Evolutionary conservation across 2,329 filamentous ascomycete species (phyloP), one percentile per base, ranked within the genome.

Genomic region (Claviceps sp.): DNA sequence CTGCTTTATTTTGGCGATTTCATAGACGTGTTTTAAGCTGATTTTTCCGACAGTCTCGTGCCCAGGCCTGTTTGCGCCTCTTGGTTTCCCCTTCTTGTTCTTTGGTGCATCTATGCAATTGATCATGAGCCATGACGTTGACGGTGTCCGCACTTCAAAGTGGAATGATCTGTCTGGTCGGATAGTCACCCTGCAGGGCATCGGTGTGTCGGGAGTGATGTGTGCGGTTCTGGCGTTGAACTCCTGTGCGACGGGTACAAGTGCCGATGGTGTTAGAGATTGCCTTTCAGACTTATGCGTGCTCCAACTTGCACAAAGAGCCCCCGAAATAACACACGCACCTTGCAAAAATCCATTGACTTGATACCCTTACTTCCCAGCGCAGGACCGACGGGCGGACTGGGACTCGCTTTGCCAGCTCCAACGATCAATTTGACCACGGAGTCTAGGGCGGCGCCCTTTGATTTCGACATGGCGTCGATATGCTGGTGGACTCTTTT

Each of bases 341-440:
- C 91, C 79, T 97, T 97, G 82, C 93, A 97, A 69, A 97, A 98
- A 72, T 98, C 93, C 85, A 98, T 98, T 54, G 87, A 94, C 76
- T 98, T 98, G 56, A 98, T 87, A 76, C 93, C 93, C 75, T 96
- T 97, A 68, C 85, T 91, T 72, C 93, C 93, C 58, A 98, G 79
- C 51, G 93, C 93, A 54, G 93, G 93, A 75, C 93, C 93, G 63
- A 98, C 90, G 4, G 93, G 93, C 37, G 93, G 93, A 71, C 89
- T 94, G 34, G 93, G 93, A 63, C 84, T 91, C 54, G 93, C 93
- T 70, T 96, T 89, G 26, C 93, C 93, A 53, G 93, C 93, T 62
- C 91, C 93, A 56, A 98, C 93, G 60, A 98, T 95, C 69, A 98
- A 80, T 75, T 97, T 98, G 67, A 98, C 90, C 54, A 97, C 83